Evolutionary conservation across 805 yeast species (phyloP), one percentile per base, ranked within the genome.

Genomic region (Kazachstania bromeliacearum): DNA sequence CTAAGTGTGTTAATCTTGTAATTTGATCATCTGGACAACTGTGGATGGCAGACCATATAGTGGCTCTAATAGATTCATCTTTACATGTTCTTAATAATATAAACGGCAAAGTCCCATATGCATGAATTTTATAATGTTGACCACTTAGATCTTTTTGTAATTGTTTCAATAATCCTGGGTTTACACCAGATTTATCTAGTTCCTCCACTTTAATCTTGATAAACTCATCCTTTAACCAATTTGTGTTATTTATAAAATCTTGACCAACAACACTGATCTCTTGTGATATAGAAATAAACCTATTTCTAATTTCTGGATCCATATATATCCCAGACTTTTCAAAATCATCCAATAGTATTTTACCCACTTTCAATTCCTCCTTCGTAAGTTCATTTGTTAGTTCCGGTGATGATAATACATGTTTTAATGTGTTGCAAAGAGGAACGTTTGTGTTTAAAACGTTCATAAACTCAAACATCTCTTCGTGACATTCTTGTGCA

Each of bases 381-480:
- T 62, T 57, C 3, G 79, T 57, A n/a, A 89, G 60, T 19, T 60
- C 44, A 3, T 31, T 22, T 4, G 46, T 23, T 3, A 66, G 46
- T 2, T 49, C 38, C 7, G 48, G 35, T 5, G 67, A 53, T 2
- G 63, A 57, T 37, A 88, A 58, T 0, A 80, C 77, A n/a, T 57
- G 50, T 16, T 70, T 68, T 28, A 92, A 66, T 31, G 72, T 74
- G 32, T 63, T 58, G 50, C 78, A 85, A 20, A 92, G 65, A 25
- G 72, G 79, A 12, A 77, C 81, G 37, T 85, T 79, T 2, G 97
- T 88, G 57, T 92, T 92, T 31, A 92, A 65, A 36, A 80, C 71
- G 58, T 87, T 92, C 98, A 92, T 92, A 58, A 79, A 88, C 51
- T 87, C 94, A 58, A 80, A 89, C 82, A 89, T 75, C 44, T 75